Evolutionary conservation across 306 rosid species (phyloP).

Genomic region (Senna siamea): DNA sequence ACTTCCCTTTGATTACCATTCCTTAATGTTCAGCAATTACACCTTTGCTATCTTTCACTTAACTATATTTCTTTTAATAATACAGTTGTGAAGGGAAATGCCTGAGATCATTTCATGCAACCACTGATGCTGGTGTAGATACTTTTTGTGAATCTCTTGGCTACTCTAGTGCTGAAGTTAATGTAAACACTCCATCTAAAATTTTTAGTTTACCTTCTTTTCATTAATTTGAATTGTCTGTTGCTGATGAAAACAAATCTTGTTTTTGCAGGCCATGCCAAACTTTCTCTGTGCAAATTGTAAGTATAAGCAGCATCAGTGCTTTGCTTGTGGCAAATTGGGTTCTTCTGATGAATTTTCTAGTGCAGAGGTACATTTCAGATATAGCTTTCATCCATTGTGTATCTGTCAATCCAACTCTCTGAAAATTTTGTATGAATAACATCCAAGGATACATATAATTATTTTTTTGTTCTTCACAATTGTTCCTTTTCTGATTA

Average conservation of each 20-base stretch:
- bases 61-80: constrained; percentile 30
- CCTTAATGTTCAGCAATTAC: constrained; percentile 8
- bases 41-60: constrained; percentile 15
- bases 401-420: not conserved
- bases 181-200: constrained; percentile 40
- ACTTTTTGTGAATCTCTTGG: constrained; percentile 61
- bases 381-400: constrained; percentile 1
- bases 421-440: constrained; percentile 5
- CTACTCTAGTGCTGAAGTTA: constrained; percentile 44
- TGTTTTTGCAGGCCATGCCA: constrained; percentile 54
- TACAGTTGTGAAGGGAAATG: constrained; percentile 73
- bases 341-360: constrained; percentile 66
- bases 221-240: constrained; percentile 2
- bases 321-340: constrained; percentile 68
- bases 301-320: constrained; percentile 63
- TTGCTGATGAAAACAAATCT: constrained; percentile 28
- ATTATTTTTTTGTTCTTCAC: not conserved
- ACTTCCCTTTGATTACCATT: not conserved
- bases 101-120: constrained; percentile 74
- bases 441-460: constrained; percentile 21
- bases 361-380: constrained; percentile 58
- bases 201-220: constrained; percentile 29
- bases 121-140: constrained; percentile 42
- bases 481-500: not conserved
- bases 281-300: constrained; percentile 65